Conservation (phyloP, 208 protist species). For the Trichomonas tenax region DNA sequence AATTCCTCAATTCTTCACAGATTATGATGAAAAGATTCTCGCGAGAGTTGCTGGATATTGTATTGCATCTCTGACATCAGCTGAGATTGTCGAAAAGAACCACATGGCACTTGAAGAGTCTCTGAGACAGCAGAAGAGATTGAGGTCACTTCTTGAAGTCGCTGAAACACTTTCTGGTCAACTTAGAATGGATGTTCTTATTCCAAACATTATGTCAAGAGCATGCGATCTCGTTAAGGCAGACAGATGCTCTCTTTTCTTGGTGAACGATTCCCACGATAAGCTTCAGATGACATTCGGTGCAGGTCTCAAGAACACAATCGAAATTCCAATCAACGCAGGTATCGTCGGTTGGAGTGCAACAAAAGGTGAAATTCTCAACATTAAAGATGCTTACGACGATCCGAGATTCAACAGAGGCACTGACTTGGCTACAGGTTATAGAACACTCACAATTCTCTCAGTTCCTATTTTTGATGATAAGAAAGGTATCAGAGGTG, state of each 20-base stretch:
- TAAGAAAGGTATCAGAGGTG: background rate
- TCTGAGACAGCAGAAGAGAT: background rate
- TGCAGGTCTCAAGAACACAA: background rate
- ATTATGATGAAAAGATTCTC: background rate
- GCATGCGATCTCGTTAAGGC: background rate
- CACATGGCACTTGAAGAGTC: background rate
- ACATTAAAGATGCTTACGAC: conserved; percentile 15
- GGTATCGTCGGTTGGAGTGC: background rate
- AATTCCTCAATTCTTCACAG: conserved; percentile 15
- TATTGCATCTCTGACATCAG: background rate
- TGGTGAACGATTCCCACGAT: background rate
- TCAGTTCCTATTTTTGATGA: conserved; percentile 15
- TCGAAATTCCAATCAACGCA: background rate
- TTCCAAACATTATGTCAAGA: background rate
- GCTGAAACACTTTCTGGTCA: background rate
- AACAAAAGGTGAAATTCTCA: conserved; percentile 1
- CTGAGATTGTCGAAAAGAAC: background rate
- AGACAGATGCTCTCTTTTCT: background rate
- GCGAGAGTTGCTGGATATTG: background rate
- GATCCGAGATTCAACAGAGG: background rate
- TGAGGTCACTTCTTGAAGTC: background rate
- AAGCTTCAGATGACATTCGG: background rate
- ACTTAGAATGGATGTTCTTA: background rate
- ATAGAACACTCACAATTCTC: background rate
- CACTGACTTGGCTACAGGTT: background rate